A percentile compares a stretch with the other conserved stretches of the same genome.
Evolutionary conservation across 1,139 yeast species (phyloP).

Genomic region (Sugiyamaella japonica): DNA sequence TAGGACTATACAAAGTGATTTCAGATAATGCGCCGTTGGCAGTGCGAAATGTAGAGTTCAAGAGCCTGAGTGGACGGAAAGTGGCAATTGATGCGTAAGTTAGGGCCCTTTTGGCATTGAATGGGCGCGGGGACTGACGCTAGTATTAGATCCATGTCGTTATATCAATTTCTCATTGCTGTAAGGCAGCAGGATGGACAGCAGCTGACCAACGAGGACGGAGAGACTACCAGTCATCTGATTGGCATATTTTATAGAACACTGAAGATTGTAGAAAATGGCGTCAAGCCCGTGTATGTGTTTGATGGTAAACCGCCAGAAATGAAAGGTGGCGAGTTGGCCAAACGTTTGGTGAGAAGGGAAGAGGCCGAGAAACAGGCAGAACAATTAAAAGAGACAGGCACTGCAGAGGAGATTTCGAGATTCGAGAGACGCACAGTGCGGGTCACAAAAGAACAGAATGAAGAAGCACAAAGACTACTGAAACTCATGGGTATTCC

Average conservation of each 20-base stretch:
- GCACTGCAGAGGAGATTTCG: conserved; percentile 72
- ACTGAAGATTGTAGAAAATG: conserved; percentile 80
- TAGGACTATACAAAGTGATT: conserved; percentile 72
- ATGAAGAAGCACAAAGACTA: conserved; percentile 85
- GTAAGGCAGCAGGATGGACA: conserved; percentile 98
- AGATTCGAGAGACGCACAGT: conserved; percentile 86
- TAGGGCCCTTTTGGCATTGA: conserved; percentile 6
- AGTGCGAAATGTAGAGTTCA: conserved; percentile 74
- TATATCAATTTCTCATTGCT: conserved; percentile 91
- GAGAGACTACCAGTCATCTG: conserved; percentile 89
- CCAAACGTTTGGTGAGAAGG: conserved; percentile 75
- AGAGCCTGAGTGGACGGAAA: conserved; percentile 85
- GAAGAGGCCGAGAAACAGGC: conserved; percentile 80
- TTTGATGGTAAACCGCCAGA: conserved; percentile 97
- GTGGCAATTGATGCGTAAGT: conserved; percentile 67
- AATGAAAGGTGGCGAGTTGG: conserved; percentile 88
- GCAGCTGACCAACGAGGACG: conserved; percentile 80
- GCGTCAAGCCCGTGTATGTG: conserved; percentile 93
- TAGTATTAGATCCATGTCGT: conserved; percentile 68
- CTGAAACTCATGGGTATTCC: conserved; percentile 93
- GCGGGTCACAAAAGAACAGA: conserved; percentile 82
- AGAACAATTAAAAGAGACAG: conserved; percentile 73
- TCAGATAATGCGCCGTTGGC: conserved; percentile 89
- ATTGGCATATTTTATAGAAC: conserved; percentile 97
- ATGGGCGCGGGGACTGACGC: not conserved